Conservation (phyloP, 1,284 basidiomycete genomes). For the Trametes pubescens region DNA sequence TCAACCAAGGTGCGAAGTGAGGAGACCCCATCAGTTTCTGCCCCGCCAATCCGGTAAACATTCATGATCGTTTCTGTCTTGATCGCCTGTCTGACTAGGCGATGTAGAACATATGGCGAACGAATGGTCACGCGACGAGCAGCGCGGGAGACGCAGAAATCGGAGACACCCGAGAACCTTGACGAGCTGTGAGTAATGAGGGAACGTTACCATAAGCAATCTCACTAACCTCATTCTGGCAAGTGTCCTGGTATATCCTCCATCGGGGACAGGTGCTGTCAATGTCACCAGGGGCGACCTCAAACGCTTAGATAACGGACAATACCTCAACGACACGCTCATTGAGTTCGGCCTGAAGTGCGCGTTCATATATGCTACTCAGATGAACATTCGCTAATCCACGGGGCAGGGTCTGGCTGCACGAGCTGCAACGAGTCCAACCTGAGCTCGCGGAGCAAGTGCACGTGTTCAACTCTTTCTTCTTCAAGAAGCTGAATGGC, state of each 20-base stretch:
- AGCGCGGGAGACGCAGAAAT: constrained; percentile 24
- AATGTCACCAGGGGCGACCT: constrained; percentile 84
- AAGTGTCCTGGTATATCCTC: constrained; percentile 83
- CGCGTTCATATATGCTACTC: constrained; percentile 38
- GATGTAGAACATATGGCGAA: constrained; percentile 17
- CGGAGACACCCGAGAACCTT: constrained; percentile 49
- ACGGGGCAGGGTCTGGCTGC: constrained; percentile 70
- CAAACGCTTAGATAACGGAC: constrained; percentile 74
- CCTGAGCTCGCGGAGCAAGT: constrained; percentile 77
- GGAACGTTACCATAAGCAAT: constrained; percentile 14
- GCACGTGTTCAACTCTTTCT: constrained; percentile 96
- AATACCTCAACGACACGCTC: constrained; percentile 95
- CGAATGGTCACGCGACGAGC: constrained; percentile 30
- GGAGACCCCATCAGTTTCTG: constrained; percentile 3
- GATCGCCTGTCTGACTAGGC: neutral
- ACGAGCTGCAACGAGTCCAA: constrained; percentile 58
- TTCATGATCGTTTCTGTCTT: neutral
- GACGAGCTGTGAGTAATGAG: constrained; percentile 68
- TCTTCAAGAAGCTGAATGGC: constrained; percentile 92
- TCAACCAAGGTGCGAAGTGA: neutral
- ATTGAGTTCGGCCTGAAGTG: constrained; percentile 96
- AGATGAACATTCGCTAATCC: neutral
- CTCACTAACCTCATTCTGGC: neutral
- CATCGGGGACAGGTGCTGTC: constrained; percentile 72
- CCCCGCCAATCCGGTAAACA: constrained; percentile 21